Evolutionary conservation across 2,329 filamentous ascomycete species (phyloP).

Genomic region (Exophiala bonariae): DNA sequence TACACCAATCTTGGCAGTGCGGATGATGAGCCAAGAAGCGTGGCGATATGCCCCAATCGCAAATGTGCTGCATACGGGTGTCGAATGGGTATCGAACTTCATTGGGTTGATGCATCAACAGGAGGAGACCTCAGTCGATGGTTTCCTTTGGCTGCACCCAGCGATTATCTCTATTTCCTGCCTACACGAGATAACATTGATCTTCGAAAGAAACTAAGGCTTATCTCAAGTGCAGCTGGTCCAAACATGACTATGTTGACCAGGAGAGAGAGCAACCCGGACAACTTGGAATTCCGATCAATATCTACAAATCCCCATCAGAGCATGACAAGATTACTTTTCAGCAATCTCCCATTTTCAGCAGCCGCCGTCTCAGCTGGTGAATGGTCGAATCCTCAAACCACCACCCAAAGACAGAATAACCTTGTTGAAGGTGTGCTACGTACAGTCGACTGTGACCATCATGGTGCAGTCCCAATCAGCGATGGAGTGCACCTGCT

Average conservation of each 20-base stretch:
- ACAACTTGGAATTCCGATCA: conserved; percentile 18
- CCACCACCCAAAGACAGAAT: not conserved
- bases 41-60: conserved; percentile 65
- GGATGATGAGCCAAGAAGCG: conserved; percentile 64
- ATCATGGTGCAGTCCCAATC: conserved; percentile 64
- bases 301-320: conserved; percentile 18
- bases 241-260: conserved; percentile 23
- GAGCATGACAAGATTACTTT: conserved; percentile 27
- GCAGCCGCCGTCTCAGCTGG: conserved; percentile 5
- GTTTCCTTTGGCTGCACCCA: conserved; percentile 43
- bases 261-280: conserved; percentile 26
- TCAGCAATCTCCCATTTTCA: conserved; percentile 27
- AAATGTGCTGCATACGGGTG: conserved; percentile 67
- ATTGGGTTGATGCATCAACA: conserved; percentile 56
- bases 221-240: conserved; percentile 59
- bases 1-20: conserved; percentile 58
- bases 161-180: conserved; percentile 56
- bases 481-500: conserved; percentile 66
- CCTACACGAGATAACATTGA: conserved; percentile 54
- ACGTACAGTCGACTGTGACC: conserved; percentile 53
- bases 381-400: not conserved
- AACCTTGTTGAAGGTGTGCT: conserved; percentile 33
- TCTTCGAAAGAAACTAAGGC: conserved; percentile 56
- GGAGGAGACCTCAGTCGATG: conserved; percentile 38
- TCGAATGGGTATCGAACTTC: conserved; percentile 61